Base-by-base conservation (phyloP, 805 yeast species). In the Metschnikowia sp. region DNA sequence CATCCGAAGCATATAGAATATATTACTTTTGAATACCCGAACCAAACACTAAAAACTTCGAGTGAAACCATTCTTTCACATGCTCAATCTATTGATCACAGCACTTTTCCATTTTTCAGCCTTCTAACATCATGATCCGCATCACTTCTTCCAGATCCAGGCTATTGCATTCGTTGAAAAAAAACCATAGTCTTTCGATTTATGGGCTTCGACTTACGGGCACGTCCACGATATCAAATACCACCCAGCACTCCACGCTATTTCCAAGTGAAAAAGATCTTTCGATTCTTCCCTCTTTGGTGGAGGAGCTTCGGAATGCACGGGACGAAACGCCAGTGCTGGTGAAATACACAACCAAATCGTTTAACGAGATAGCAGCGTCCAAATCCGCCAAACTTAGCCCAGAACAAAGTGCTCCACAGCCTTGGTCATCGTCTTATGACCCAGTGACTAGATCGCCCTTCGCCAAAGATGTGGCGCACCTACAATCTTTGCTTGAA, bases 401-500 rank as follows among this genome's bases (percentile, higher is more conserved):
- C n/a, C 55, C 50, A 0, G 44, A 35, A 3, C 53, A 53, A 7
- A 47, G 41, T 9, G 48, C 49, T 8, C 54, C 52, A 12, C 42
- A 56, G n/a, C 42, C 72, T 7, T 71, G 76, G 76, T 61, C 71
- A n/a, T 70, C 76, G 0, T 62, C 59, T 38, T 66, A 69, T 51
- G 77, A 72, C 47, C 65, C 70, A 0, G 76, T 70, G 10, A 55
- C 69, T 28, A 56, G 77, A 41, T 65, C 73, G 5, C 75, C 75
- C 0, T 70, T 62, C 61, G 75, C 85, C 6, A 78, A 77, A 59
- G 84, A 81, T 52, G 77, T 79, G n/a, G 70, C 75, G 44, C 84
- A 84, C 56, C 71, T 85, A 15, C 89, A 91, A 82, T 79, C 91
- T 3, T 66, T 89, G 32, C 72, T 88, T 36, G 96, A 89, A 56